These are phyloP conservation scores for Plantago elongata DNA, from an alignment of 257 asterid species.

Conservation along the genomic window DNA sequence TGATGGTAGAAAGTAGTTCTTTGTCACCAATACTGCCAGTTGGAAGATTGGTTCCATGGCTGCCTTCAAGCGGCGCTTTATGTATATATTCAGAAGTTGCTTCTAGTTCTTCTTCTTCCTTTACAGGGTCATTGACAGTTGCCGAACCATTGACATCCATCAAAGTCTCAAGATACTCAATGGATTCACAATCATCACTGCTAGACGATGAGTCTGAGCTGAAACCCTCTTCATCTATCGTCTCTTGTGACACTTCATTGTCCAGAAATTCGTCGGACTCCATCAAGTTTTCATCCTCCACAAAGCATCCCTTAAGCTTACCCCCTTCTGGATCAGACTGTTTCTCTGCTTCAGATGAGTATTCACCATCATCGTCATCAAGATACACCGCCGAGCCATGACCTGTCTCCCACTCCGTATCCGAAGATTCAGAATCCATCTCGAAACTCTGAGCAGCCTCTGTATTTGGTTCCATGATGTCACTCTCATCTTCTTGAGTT, in stretches of 20 bases:
- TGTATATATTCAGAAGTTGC: slow-evolving; percentile 10
- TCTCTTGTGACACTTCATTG: slow-evolving; percentile 29
- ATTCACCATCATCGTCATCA: slow-evolving; percentile 28
- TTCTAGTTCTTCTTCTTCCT: slow-evolving; percentile 20
- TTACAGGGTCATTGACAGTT: neutral
- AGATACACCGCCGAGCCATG: slow-evolving; percentile 24
- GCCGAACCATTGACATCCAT: slow-evolving; percentile 3
- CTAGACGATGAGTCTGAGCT: slow-evolving; percentile 26
- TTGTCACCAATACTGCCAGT: slow-evolving; percentile 4
- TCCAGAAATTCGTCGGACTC: slow-evolving; percentile 21
- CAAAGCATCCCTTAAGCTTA: neutral
- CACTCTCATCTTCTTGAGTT: slow-evolving; percentile 4
- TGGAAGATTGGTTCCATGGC: neutral
- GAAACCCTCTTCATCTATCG: slow-evolving; percentile 30
- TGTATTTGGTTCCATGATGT: neutral
- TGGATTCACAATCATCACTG: slow-evolving; percentile 27
- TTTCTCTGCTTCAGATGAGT: slow-evolving; percentile 8
- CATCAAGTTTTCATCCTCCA: slow-evolving; percentile 14
- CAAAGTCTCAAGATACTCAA: slow-evolving; percentile 20
- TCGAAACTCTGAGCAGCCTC: neutral
- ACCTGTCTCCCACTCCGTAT: slow-evolving; percentile 52
- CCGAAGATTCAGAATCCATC: slow-evolving; percentile 35
- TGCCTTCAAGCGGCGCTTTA: slow-evolving; percentile 6
- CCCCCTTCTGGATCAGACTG: slow-evolving; percentile 25
- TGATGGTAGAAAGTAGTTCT: neutral